Percentiles rank a stretch among this genome's conserved stretches.
These are phyloP conservation scores for Podospora pseudocomata DNA, from an alignment of 495 filamentous ascomycete genomes.

Conservation along the genomic window DNA sequence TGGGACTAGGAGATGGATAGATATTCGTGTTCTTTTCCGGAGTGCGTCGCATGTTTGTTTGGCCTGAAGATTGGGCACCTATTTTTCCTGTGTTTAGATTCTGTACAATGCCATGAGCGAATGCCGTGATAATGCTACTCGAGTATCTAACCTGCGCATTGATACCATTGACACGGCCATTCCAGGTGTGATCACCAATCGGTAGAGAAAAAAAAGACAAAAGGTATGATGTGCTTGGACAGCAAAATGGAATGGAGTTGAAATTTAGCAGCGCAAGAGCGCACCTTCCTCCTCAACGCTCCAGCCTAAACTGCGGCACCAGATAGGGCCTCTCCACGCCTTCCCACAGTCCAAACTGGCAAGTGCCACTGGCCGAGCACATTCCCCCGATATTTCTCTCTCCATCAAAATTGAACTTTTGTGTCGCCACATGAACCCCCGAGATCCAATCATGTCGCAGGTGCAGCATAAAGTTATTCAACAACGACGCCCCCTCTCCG, in stretches of 20 bases:
- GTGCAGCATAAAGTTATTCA: slow-evolving; percentile 1
- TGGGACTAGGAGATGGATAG: slow-evolving; percentile 26
- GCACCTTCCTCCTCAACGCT: background rate
- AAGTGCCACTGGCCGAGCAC: background rate
- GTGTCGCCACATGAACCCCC: background rate
- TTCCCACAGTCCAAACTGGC: background rate
- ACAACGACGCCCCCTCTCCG: background rate
- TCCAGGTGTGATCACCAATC: background rate
- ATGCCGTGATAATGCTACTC: background rate
- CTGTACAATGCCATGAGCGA: background rate
- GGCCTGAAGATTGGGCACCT: background rate
- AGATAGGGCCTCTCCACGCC: background rate
- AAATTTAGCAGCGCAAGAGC: background rate
- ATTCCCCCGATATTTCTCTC: slow-evolving; percentile 1
- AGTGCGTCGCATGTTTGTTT: background rate
- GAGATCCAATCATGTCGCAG: background rate
- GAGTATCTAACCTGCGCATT: no score
- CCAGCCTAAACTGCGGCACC: background rate
- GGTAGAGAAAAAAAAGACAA: background rate
- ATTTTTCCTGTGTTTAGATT: background rate
- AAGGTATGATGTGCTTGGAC: background rate
- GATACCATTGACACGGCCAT: no score
- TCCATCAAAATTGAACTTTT: background rate
- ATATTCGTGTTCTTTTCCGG: background rate
- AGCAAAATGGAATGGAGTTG: background rate